phyloP scores from a whole-genome alignment of 2,329 filamentous ascomycete species.

The Colletotrichum gloeosporioides region DNA sequence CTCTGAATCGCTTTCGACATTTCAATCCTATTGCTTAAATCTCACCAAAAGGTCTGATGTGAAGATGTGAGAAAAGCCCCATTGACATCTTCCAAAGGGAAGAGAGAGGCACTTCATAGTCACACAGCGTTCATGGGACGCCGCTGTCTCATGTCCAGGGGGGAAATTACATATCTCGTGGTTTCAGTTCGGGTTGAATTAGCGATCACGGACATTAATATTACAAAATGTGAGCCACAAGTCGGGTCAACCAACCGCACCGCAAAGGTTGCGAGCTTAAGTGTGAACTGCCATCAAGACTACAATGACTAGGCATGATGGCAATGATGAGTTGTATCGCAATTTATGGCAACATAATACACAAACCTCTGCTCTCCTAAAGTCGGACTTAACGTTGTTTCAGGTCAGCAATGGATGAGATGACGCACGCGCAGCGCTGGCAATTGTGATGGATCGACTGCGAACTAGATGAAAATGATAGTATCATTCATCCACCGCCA shows the following conservation, averaged over 20 bases:
- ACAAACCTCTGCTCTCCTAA: background rate
- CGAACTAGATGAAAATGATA: background rate
- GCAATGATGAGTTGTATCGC: background rate
- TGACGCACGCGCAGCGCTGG: background rate
- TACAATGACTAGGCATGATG: background rate
- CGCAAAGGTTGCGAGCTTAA: background rate
- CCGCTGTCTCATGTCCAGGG: no score
- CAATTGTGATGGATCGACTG: background rate
- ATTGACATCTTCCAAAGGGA: background rate
- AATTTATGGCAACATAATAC: background rate
- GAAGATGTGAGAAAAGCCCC: background rate
- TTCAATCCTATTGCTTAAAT: background rate
- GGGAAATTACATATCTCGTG: background rate
- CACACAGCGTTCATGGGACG: background rate
- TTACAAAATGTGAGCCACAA: background rate
- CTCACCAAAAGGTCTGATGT: background rate
- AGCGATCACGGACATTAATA: background rate
- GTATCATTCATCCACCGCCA: background rate
- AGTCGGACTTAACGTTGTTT: background rate
- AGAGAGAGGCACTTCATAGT: background rate
- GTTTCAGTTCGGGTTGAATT: background rate
- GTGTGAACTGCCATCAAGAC: background rate
- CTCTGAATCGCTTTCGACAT: background rate
- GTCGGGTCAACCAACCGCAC: background rate
- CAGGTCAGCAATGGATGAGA: fast-evolving